Conservation (phyloP, 2,329 filamentous ascomycete species). For the Xylaria hypoxylon region DNA sequence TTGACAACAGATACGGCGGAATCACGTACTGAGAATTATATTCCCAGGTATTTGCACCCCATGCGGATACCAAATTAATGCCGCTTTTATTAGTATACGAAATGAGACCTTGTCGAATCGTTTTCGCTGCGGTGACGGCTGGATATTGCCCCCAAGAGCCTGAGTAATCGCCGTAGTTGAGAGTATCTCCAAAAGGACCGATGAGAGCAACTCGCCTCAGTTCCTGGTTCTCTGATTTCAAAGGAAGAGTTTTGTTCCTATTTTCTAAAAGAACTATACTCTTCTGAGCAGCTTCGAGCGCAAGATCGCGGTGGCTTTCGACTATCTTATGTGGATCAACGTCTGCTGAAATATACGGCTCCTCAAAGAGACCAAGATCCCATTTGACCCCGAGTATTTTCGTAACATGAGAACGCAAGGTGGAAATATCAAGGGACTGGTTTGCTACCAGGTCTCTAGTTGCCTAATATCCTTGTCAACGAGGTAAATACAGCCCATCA, state of each 20-base stretch:
- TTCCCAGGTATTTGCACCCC: constrained; percentile 59
- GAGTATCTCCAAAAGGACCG: constrained; percentile 55
- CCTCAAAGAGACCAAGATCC: constrained; percentile 57
- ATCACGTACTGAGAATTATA: constrained; percentile 59
- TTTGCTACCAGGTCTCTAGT: constrained; percentile 53
- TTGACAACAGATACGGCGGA: constrained; percentile 55
- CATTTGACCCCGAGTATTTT: constrained; percentile 57
- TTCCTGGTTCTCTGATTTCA: constrained; percentile 47
- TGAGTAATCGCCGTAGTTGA: constrained; percentile 60
- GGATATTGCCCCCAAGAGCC: constrained; percentile 57
- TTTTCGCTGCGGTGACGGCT: constrained; percentile 52
- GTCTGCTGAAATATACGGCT: constrained; percentile 53
- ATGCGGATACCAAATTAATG: constrained; percentile 54
- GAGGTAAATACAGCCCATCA: constrained; percentile 50
- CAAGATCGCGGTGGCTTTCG: constrained; percentile 51
- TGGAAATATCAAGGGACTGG: constrained; percentile 51
- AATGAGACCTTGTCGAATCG: constrained; percentile 54
- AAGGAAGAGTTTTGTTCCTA: constrained; percentile 54
- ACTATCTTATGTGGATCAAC: constrained; percentile 53
- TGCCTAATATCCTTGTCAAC: constrained; percentile 43
- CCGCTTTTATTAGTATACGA: constrained; percentile 44
- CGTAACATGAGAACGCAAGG: constrained; percentile 53
- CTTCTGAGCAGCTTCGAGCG: constrained; percentile 57
- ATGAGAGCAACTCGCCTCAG: constrained; percentile 55
- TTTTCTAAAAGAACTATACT: constrained; percentile 59